phyloP scores from a whole-genome alignment of 2,329 filamentous ascomycete species.

The Clonostachys rhizophaga region DNA sequence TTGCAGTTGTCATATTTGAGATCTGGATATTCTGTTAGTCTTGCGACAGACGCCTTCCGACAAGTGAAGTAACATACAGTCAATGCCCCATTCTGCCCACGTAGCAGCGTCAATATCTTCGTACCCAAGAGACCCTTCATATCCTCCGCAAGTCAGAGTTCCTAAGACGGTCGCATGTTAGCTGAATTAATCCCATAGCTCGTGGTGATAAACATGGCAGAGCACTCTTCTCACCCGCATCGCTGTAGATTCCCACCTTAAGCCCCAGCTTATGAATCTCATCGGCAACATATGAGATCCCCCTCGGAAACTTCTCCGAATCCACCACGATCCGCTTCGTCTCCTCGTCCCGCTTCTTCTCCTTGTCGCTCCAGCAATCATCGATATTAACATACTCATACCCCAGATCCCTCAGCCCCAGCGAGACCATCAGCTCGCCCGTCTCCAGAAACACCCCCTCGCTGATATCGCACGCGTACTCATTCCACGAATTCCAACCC shows the following conservation, averaged over 20 bases:
- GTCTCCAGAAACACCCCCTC: constrained; percentile 41
- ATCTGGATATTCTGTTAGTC: constrained; percentile 9
- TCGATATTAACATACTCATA: constrained; percentile 58
- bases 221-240: constrained; percentile 30
- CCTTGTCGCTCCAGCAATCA: constrained; percentile 54
- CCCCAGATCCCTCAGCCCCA: constrained; percentile 45
- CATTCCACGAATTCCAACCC: constrained; percentile 50
- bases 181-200: neutral
- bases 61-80: constrained; percentile 29
- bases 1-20: constrained; percentile 42
- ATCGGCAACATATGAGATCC: constrained; percentile 48
- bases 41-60: neutral
- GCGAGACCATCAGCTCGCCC: constrained; percentile 38
- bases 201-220: constrained; percentile 1
- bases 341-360: constrained; percentile 23
- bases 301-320: constrained; percentile 48
- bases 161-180: constrained; percentile 5
- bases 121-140: constrained; percentile 45
- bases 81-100: constrained; percentile 54
- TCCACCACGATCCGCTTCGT: constrained; percentile 41
- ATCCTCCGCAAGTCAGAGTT: constrained; percentile 11
- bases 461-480: constrained; percentile 43
- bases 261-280: constrained; percentile 51
- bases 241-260: constrained; percentile 61
- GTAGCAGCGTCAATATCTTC: constrained; percentile 53